Evolutionary conservation across 2,329 filamentous ascomycete species (phyloP).

Genomic region (Xylaria polymorpha): DNA sequence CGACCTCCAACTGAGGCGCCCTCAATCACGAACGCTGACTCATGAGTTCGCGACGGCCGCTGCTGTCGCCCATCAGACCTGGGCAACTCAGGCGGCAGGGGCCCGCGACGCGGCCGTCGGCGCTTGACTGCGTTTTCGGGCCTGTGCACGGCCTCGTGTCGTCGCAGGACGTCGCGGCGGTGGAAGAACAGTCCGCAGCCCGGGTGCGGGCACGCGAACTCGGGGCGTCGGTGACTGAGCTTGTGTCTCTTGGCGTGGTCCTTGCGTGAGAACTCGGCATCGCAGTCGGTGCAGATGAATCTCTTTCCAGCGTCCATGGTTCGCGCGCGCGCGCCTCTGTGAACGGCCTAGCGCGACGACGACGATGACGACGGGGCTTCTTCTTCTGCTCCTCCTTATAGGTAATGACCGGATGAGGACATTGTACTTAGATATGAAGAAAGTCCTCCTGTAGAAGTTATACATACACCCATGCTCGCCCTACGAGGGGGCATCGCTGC

Average conservation of each 20-base stretch:
- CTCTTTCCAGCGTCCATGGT: slow-evolving; percentile 11
- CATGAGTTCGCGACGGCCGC: neutral
- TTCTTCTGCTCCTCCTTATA: neutral
- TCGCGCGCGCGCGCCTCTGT: neutral
- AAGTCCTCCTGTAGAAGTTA: neutral
- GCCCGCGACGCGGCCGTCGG: slow-evolving; percentile 29
- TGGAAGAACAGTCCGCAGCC: slow-evolving; percentile 30
- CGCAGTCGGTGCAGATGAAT: slow-evolving; percentile 30
- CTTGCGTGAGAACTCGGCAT: slow-evolving; percentile 31
- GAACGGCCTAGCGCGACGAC: too few species aligned
- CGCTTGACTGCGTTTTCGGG: slow-evolving; percentile 32
- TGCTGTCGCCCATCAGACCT: neutral
- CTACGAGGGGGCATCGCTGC: neutral
- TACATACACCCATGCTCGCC: neutral
- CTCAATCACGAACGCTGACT: neutral
- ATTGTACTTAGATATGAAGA: neutral
- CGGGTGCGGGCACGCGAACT: slow-evolving; percentile 21
- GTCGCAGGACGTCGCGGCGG: slow-evolving; percentile 25
- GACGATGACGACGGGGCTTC: neutral
- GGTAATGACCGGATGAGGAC: neutral
- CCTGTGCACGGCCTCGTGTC: slow-evolving; percentile 28
- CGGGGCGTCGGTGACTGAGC: slow-evolving; percentile 29
- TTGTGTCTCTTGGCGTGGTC: slow-evolving; percentile 34
- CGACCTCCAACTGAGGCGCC: neutral
- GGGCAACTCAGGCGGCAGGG: slow-evolving; percentile 20